Base-by-base conservation (phyloP, 2,329 filamentous ascomycete species). In the Didymella pinodella region DNA sequence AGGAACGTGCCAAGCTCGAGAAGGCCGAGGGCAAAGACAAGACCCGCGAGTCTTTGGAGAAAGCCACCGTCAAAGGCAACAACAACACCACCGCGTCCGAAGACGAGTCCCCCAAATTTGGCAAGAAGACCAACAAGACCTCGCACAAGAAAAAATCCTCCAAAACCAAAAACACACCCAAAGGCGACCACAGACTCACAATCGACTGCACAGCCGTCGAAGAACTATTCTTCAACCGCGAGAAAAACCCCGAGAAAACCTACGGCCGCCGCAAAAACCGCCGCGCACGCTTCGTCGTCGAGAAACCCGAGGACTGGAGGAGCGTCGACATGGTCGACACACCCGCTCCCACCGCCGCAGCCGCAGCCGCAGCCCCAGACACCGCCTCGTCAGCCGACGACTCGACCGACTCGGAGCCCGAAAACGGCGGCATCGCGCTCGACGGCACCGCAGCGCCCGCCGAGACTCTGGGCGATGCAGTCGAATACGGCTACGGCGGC, bases 151-250 rank as follows among this genome's bases (percentile, higher is more conserved):
- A 74, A 20, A 77, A 75, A 58, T 52, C 62, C 0, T 64, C 64
- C 12, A 69, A 57, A 22, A 41, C 41, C 2, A 54, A 58, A 7
- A 56, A 66, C 11, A 54, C 61, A 0, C 48, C 59, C 2, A 86
- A 86, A 67, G 83, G 84, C 7, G 85, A 86, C 48, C 72, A 76
- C 5, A 71, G 84, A 0, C 71, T 84, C 6, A 75, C 84, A 1
- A 78, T 87, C 2, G 75, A 79, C 0, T 84, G 83, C 59, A 78
- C 79, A 18, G 77, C 80, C 14, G 80, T 86, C 2, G 83, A 87
- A 65, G 77, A 72, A 4, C 63, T 79, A 7, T 75, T 87, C 0
- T 87, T 87, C 64, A 80, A 80, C 6, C 71, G 75, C 28, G 68
- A 74, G 22, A 73, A 74, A 16, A 82, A 84, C 54, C 81, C 81